Base-by-base conservation (phyloP, 331 rosid genomes). In the Malus hybrid region DNA sequence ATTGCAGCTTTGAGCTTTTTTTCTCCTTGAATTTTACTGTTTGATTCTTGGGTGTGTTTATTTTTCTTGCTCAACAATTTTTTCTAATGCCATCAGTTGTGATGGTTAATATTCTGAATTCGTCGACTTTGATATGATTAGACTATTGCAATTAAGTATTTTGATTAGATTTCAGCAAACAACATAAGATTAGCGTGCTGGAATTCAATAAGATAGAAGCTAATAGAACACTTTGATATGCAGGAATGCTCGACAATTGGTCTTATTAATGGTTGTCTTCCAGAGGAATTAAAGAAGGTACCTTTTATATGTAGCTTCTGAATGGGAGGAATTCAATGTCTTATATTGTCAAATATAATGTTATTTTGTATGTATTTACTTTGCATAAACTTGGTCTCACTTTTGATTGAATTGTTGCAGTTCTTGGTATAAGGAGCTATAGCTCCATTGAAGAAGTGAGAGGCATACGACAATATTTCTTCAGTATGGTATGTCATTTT, bases 211-310 rank as follows among this genome's bases (percentile, higher is more conserved):
- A 16, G 57, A 22, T 8, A 44, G 28, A 39, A 73, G 68, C 33
- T 36, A 7, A 29, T 26, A 26, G 78, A 19, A 18, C 82, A 11
- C 77, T 80, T 70, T 74, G 75, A 5, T 66, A 58, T 20, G 46
- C 77, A 72, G 84, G 28, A 46, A 36, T 75, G 13, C 58, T 63
- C 32, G 88, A 74, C 78, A n/a, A 84, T 82, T 34, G 97, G 86
- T 66, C 30, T 88, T 13, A 22, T 82, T 65, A 85, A 84, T 70
- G 91, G 86, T 2, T 58, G 76, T 56, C 76, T 74, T 7, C 81
- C 91, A 19, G 89, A 88, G 78, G 96, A 88, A 74, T 75, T 90
- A 56, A 87, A 84, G 82, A 89, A 87, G 77, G 81, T 91, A 4
- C 24, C 85, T 93, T 14, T 36, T 71, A 34, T 19, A 84, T 0